These are phyloP conservation scores for Kurtzmaniella quercitrusa DNA, from an alignment of 1,139 yeast species.

Conservation along the genomic window DNA sequence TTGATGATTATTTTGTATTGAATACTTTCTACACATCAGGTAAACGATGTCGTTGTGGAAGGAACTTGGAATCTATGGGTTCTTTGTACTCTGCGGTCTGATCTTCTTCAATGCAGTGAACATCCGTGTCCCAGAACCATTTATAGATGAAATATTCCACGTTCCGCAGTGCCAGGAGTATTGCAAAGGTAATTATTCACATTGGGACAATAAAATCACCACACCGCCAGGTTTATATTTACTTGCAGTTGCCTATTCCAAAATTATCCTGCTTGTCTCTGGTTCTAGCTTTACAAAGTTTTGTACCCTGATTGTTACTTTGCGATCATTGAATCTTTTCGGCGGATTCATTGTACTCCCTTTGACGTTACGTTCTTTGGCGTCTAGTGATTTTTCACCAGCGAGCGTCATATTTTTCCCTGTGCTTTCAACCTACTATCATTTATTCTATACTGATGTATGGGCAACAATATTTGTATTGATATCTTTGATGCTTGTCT, in stretches of 20 bases:
- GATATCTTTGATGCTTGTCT: constrained; percentile 31
- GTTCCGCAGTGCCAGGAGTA: constrained; percentile 72
- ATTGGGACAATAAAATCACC: constrained; percentile 89
- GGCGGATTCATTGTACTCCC: constrained; percentile 63
- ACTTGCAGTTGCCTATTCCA: constrained; percentile 51
- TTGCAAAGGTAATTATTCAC: constrained; percentile 51
- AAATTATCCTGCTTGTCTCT: constrained; percentile 19
- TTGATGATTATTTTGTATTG: not conserved
- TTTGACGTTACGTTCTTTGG: constrained; percentile 15
- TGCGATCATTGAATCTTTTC: constrained; percentile 56
- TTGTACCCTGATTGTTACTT: constrained; percentile 16
- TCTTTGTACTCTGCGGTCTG: constrained; percentile 14
- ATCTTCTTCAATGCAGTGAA: constrained; percentile 12
- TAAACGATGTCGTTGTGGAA: not conserved
- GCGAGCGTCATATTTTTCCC: constrained; percentile 60
- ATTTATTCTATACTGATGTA: constrained; percentile 85
- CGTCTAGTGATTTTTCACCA: constrained; percentile 39
- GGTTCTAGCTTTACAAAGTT: constrained; percentile 1
- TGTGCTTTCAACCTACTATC: constrained; percentile 64
- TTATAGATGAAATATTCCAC: constrained; percentile 82
- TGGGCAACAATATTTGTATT: constrained; percentile 79
- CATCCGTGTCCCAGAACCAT: constrained; percentile 32
- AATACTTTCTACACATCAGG: not conserved
- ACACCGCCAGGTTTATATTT: constrained; percentile 93
- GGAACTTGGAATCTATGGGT: no score